Conservation (phyloP, 768 basidiomycete species). For the Naganishia onofrii region DNA sequence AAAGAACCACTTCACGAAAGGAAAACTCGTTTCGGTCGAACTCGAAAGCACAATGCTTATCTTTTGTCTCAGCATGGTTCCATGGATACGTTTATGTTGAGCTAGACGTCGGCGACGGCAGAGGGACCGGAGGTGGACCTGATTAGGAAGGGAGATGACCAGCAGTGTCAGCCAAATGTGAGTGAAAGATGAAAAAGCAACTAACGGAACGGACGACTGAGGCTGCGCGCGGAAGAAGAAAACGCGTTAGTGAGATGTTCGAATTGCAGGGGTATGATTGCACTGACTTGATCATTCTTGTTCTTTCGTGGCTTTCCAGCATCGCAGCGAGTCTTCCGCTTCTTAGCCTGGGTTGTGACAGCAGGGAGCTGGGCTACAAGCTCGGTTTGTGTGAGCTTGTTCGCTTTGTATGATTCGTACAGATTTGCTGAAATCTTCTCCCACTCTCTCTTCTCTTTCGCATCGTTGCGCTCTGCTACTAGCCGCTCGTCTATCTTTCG, state of each 20-base stretch:
- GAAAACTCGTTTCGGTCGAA: too few relatives aligned
- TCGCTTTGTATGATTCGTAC: not conserved
- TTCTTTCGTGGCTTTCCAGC: not conserved
- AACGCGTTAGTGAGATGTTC: not conserved
- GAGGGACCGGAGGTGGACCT: too few relatives aligned
- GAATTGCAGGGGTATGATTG: not conserved
- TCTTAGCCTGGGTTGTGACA: not conserved
- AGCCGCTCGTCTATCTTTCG: constrained; percentile 1
- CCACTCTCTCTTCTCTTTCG: not conserved
- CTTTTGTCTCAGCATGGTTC: too few relatives aligned
- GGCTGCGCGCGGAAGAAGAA: too few relatives aligned
- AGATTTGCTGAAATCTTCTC: not conserved
- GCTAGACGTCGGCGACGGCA: too few relatives aligned
- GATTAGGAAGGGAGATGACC: too few relatives aligned
- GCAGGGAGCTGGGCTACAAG: not conserved
- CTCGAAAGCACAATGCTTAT: too few relatives aligned
- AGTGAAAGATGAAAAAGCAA: too few relatives aligned
- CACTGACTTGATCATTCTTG: not conserved
- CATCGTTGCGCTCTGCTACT: not conserved
- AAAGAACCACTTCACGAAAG: too few relatives aligned
- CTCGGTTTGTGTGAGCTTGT: not conserved
- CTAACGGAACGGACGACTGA: too few relatives aligned
- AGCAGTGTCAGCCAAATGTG: too few relatives aligned
- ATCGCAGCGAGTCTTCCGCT: not conserved
- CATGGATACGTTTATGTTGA: not conserved